Percentiles rank a stretch among this genome's conserved stretches.
These are phyloP conservation scores for Penicillium diatomitis DNA, from an alignment of 495 filamentous ascomycete genomes.

Conservation along the genomic window DNA sequence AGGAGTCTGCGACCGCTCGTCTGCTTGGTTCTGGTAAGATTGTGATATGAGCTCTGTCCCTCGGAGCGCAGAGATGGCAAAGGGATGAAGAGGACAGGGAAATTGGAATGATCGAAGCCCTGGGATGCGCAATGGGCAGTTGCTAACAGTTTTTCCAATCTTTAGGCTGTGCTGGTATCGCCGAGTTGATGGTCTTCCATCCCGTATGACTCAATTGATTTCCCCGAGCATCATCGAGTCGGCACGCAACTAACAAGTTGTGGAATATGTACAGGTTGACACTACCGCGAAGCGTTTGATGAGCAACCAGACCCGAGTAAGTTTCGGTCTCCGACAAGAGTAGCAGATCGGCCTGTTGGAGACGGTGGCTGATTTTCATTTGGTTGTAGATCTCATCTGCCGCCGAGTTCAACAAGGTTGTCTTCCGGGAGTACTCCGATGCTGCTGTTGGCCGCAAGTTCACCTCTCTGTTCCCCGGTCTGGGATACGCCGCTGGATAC, in stretches of 20 bases:
- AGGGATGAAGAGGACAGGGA: too few species aligned
- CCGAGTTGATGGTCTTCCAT: constrained; percentile 94
- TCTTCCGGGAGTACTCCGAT: constrained; percentile 84
- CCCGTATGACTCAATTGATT: constrained; percentile 50
- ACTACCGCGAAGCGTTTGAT: constrained; percentile 98
- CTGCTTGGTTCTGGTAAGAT: constrained; percentile 80
- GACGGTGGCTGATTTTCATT: constrained; percentile 3
- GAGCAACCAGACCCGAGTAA: constrained; percentile 84
- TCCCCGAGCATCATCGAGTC: not conserved
- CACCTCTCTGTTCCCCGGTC: constrained; percentile 89
- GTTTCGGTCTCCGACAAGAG: constrained; percentile 5
- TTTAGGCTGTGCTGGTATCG: constrained; percentile 85
- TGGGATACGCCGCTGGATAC: constrained; percentile 96
- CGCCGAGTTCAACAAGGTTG: constrained; percentile 68
- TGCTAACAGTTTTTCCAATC: constrained; percentile 9
- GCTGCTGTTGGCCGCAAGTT: constrained; percentile 67
- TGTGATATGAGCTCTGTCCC: not conserved
- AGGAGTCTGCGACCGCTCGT: constrained; percentile 80
- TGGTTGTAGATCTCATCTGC: constrained; percentile 46
- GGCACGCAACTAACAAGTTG: constrained; percentile 11
- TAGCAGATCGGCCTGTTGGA: too few species aligned
- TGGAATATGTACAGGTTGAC: constrained; percentile 58
- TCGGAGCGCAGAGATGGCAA: too few species aligned
- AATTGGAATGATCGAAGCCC: too few species aligned
- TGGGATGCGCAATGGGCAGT: constrained; percentile 3